Percentiles rank a stretch among this genome's conserved stretches.
Evolutionary conservation across 2,329 filamentous ascomycete genomes (phyloP).

Genomic region (Aspergillus jensenii): DNA sequence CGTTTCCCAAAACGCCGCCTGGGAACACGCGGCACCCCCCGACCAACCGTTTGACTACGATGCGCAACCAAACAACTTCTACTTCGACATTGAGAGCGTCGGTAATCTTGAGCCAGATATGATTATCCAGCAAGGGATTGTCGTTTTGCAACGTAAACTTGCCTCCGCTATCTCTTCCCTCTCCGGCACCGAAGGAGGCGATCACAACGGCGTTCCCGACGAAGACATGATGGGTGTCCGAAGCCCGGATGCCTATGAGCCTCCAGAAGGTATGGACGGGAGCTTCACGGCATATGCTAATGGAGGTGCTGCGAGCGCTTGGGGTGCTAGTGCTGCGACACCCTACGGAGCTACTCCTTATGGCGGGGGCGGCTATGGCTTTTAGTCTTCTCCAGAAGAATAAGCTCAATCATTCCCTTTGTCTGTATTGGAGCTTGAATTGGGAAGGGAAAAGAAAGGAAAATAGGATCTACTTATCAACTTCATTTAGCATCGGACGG

Average conservation of each 20-base stretch:
- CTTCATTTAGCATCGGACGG: constrained; percentile 3
- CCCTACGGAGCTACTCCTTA: constrained; percentile 53
- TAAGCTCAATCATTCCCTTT: background rate
- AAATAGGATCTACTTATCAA: background rate
- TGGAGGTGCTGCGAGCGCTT: constrained; percentile 58
- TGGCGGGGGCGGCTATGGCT: constrained; percentile 28
- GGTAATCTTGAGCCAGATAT: constrained; percentile 86
- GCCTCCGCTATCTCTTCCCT: constrained; percentile 72
- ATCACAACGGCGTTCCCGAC: constrained; percentile 52
- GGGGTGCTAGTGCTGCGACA: constrained; percentile 63
- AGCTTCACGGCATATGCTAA: constrained; percentile 41
- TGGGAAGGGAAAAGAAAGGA: background rate
- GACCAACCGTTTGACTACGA: constrained; percentile 90
- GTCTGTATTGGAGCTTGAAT: background rate
- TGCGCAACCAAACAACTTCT: constrained; percentile 80
- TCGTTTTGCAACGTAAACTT: constrained; percentile 85
- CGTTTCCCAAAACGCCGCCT: constrained; percentile 53
- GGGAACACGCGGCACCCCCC: constrained; percentile 74
- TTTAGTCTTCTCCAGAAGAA: constrained; percentile 14
- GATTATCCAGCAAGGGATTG: constrained; percentile 86
- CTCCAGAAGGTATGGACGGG: constrained; percentile 45
- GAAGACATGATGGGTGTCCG: constrained; percentile 50
- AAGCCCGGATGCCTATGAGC: constrained; percentile 51
- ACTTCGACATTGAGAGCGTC: constrained; percentile 87
- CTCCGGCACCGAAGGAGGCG: constrained; percentile 54